Base-by-base conservation (phyloP, 345 rosid species). In the Lenwebbia sp. region DNA sequence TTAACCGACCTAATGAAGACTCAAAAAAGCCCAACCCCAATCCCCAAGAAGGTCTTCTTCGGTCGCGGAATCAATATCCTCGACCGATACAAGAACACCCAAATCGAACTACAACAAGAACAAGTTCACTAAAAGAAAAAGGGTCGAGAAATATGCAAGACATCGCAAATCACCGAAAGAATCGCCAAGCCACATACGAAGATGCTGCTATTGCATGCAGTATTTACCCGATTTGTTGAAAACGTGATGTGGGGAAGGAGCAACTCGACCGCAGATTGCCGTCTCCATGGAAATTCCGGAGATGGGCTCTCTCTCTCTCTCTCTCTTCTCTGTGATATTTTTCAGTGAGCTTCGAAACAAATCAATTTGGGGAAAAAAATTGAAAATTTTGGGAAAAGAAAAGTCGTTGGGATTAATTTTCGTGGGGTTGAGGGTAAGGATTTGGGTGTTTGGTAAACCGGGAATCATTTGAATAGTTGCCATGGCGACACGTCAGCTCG, bases 211-310 rank as follows among this genome's bases (percentile, higher is more conserved):
- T 12, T 10, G 78, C 78, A 33, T 22, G 78, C 78, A 9, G 47
- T 70, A 44, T 4, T 52, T 60, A 88, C 89, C 89, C 70, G 83
- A 57, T 86, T 75, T 87, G 44, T 52, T 85, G 83, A 88, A 83
- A 56, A 86, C 83, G 47, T 83, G 89, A 19, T 76, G 86, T 0
- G 89, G 89, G 30, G 89, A 83, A 57, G 85, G 83, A 86, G 89
- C 83, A 30, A 88, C 85, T 3, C 89, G 87, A 55, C 87, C 83
- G 82, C 84, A 85, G 41, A 88, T 85, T 75, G 89, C 85, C 83
- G 89, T 85, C 85, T 85, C 89, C 89, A 88, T 88, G 70, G 58
- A n/a, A 30, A n/a, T 17, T 70, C 44, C 86, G 49, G 56, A 17
- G 85, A 62, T 52, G 47, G 4, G 4, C 85, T 49, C 15, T 50